phyloP scores from a whole-genome alignment of 1,284 basidiomycete genomes.

The Austroboletus novae-zelandiae region DNA sequence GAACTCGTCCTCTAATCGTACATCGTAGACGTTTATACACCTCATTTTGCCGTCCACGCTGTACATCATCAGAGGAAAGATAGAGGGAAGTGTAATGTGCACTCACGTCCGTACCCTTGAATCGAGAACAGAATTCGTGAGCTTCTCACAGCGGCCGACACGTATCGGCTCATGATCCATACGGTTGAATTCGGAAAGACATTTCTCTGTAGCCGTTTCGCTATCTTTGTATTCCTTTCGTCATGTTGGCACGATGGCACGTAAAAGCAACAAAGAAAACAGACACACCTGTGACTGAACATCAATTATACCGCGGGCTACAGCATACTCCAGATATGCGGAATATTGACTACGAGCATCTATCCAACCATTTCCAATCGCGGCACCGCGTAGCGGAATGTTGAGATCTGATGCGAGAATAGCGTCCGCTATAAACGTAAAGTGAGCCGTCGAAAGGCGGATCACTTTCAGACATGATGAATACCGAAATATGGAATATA shows the following conservation, averaged over 20 bases:
- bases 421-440: constrained; percentile 61
- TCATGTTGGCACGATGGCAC: neutral
- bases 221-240: constrained; percentile 59
- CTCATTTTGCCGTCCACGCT: constrained; percentile 71
- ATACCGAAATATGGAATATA: constrained; percentile 94
- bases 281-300: constrained; percentile 62
- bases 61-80: constrained; percentile 2
- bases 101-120: constrained; percentile 66
- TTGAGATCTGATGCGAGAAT: constrained; percentile 64
- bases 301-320: constrained; percentile 78
- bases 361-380: constrained; percentile 98
- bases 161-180: constrained; percentile 61
- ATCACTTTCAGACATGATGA: constrained; percentile 11
- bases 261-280: neutral
- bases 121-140: constrained; percentile 63
- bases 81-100: neutral
- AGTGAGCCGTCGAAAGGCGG: constrained; percentile 6
- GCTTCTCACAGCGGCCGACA: constrained; percentile 60
- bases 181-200: constrained; percentile 54
- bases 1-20: constrained; percentile 78
- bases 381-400: constrained; percentile 72
- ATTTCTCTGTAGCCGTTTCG: constrained; percentile 63
- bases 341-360: constrained; percentile 89
- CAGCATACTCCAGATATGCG: constrained; percentile 85
- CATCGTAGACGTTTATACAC: constrained; percentile 96